Conservation (phyloP, 495 filamentous ascomycete genomes). For the Tuber borchii region DNA sequence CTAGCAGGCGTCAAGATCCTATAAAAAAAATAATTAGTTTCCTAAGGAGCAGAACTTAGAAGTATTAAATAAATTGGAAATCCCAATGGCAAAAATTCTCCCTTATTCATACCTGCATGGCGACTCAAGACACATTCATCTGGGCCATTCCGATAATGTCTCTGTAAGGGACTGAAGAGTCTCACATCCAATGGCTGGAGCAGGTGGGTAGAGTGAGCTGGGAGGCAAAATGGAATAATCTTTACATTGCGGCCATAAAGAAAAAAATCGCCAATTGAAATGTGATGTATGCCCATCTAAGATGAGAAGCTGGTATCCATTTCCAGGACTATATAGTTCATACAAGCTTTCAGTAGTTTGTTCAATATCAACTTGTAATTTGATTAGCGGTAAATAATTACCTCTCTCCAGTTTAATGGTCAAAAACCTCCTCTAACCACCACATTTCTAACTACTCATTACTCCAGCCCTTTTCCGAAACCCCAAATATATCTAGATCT, state of each 20-base stretch:
- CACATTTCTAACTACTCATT: too few relatives aligned
- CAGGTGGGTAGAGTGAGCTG: neutral
- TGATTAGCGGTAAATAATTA: neutral
- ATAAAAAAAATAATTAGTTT: neutral
- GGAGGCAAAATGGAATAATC: neutral
- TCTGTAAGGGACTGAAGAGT: neutral
- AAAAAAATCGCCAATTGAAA: constrained; percentile 10
- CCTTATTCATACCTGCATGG: neutral
- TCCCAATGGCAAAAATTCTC: constrained; percentile 9
- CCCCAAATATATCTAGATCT: too few relatives aligned
- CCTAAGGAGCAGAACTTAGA: neutral
- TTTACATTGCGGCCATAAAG: constrained; percentile 8
- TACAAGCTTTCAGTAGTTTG: neutral
- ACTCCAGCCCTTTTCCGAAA: too few relatives aligned
- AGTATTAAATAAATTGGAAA: too few relatives aligned
- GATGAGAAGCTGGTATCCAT: neutral
- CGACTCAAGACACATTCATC: too few relatives aligned
- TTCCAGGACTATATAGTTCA: neutral
- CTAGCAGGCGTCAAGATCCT: neutral
- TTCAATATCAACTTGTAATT: neutral
- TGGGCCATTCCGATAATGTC: constrained; percentile 1
- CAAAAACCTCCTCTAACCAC: constrained; percentile 18
- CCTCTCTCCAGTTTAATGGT: neutral
- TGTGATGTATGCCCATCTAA: constrained; percentile 15
- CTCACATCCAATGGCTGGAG: constrained; percentile 7